Percentiles rank a stretch among this genome's conserved stretches.
These are phyloP conservation scores for Clavaria fumosa DNA, from an alignment of 768 basidiomycete species.

Conservation along the genomic window DNA sequence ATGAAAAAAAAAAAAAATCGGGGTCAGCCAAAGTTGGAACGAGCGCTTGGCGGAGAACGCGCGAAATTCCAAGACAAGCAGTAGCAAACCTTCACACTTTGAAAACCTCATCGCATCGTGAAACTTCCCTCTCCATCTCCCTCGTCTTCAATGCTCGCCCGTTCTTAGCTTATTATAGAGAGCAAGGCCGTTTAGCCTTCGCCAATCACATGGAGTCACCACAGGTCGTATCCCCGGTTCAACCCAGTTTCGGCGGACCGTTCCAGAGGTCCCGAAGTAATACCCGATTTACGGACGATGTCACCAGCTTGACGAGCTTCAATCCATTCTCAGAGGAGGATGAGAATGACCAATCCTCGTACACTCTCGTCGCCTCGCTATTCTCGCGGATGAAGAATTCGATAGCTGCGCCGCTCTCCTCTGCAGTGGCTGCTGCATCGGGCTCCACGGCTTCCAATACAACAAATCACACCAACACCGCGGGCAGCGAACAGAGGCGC, in stretches of 20 bases:
- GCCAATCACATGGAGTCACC: conserved; percentile 17
- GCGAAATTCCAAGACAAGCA: too few species aligned
- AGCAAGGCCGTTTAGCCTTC: conserved; percentile 1
- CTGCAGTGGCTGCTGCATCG: conserved; percentile 29
- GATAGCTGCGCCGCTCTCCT: conserved; percentile 49
- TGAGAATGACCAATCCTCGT: conserved; percentile 78
- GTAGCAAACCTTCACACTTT: too few species aligned
- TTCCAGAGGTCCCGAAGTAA: conserved; percentile 49
- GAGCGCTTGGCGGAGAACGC: too few species aligned
- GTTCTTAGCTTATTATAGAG: too few species aligned
- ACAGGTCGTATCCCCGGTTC: conserved; percentile 20
- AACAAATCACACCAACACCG: conserved; percentile 17
- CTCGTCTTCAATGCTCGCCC: too few species aligned
- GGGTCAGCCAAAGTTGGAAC: too few species aligned
- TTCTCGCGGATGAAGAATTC: conserved; percentile 73
- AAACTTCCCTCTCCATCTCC: too few species aligned
- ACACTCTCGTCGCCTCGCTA: conserved; percentile 67
- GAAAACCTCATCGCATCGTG: too few species aligned
- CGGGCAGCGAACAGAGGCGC: conserved; percentile 37
- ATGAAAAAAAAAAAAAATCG: too few species aligned
- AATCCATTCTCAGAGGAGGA: conserved; percentile 91
- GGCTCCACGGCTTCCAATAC: conserved; percentile 18
- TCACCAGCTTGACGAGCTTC: conserved; percentile 66
- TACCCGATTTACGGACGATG: conserved; percentile 43
- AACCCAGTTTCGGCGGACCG: conserved; percentile 23